phyloP scores from a whole-genome alignment of 139 green algal genomes.

The Micractinium conductrix region DNA sequence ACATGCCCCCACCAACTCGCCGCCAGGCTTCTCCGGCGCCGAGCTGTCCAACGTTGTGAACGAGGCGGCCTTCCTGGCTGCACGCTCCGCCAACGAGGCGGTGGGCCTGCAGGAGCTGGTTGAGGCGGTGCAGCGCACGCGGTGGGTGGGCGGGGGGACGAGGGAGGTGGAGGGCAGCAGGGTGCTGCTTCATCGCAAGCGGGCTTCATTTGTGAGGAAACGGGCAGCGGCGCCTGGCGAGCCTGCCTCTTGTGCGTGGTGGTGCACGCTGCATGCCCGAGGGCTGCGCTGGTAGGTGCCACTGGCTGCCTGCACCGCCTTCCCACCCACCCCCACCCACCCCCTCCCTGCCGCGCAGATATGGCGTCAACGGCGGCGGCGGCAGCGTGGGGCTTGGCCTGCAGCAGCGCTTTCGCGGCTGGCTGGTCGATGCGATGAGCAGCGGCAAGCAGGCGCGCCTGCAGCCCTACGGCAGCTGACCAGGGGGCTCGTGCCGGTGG shows the following conservation, averaged over 20 bases:
- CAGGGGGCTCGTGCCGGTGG: too few species aligned
- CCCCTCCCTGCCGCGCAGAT: not conserved
- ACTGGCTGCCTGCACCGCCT: not conserved
- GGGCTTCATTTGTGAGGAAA: not conserved
- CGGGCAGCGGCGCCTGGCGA: too few species aligned
- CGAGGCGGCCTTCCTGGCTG: constrained; percentile 88
- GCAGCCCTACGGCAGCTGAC: constrained; percentile 27
- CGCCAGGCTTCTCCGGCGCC: constrained; percentile 74
- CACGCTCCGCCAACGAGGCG: constrained; percentile 52
- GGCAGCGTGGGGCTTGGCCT: not conserved
- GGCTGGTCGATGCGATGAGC: constrained; percentile 34
- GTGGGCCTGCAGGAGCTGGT: constrained; percentile 78
- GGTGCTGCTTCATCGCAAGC: not conserved
- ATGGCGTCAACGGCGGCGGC: constrained; percentile 55
- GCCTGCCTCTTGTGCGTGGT: too few species aligned
- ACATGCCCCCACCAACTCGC: not conserved
- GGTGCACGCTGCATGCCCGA: constrained; percentile 1
- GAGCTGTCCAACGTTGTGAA: constrained; percentile 97
- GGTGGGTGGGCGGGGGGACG: not conserved
- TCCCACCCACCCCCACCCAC: not conserved
- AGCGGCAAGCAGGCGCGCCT: constrained; percentile 28
- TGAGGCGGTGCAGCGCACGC: constrained; percentile 69
- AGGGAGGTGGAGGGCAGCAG: not conserved
- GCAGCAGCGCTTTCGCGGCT: constrained; percentile 34
- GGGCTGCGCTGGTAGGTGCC: not conserved